Conservation (phyloP, 176 grass and related monocot genomes). For the Eleusine indica region DNA sequence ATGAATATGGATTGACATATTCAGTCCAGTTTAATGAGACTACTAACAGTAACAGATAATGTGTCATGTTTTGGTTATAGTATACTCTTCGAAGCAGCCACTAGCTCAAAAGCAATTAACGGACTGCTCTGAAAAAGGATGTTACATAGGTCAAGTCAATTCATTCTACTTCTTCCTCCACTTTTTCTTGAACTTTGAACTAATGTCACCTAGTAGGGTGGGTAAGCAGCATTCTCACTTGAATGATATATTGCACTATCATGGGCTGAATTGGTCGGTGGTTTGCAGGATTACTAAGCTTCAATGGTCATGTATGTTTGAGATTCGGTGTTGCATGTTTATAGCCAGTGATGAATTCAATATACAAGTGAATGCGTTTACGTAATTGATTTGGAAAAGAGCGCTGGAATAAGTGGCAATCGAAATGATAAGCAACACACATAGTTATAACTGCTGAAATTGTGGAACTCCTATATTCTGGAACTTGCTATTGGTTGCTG, state of each 20-base stretch:
- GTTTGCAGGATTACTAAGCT: neutral
- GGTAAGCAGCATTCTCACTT: neutral
- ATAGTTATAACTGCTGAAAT: neutral
- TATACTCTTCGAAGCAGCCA: neutral
- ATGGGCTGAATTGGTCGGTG: neutral
- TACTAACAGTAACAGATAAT: neutral
- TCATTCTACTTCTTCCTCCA: neutral
- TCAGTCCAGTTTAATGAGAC: neutral
- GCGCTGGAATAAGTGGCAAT: neutral
- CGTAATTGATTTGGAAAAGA: slow-evolving; percentile 24
- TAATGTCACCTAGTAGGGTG: neutral
- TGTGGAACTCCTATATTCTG: neutral
- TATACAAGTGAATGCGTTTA: neutral
- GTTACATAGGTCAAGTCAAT: neutral
- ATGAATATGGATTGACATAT: slow-evolving; percentile 4
- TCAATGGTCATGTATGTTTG: slow-evolving; percentile 2
- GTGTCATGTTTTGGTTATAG: neutral
- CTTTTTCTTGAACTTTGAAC: neutral
- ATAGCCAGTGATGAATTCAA: neutral
- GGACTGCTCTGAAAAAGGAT: neutral
- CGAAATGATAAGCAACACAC: neutral
- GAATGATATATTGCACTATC: neutral
- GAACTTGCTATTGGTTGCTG: slow-evolving; percentile 16
- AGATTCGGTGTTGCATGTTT: neutral
- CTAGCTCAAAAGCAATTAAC: neutral